Evolutionary conservation across 2,329 filamentous ascomycete genomes (phyloP).

Genomic region (Akanthomyces muscarius): DNA sequence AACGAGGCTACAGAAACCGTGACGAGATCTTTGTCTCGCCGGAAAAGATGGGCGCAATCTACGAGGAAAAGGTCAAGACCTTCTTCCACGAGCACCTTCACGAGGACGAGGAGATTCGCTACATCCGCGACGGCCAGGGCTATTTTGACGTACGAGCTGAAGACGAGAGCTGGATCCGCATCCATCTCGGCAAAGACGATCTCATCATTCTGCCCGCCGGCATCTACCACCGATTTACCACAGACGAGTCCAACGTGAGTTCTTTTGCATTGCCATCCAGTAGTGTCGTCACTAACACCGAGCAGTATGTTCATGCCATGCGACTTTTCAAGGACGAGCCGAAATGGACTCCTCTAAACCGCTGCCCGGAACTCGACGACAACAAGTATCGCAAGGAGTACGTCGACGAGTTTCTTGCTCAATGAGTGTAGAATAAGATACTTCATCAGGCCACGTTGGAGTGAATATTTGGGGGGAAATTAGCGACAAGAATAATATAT

Average conservation of each 20-base stretch:
- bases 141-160: slow-evolving; percentile 89
- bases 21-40: slow-evolving; percentile 91
- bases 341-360: slow-evolving; percentile 94
- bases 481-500: background rate
- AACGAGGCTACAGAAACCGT: slow-evolving; percentile 87
- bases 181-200: slow-evolving; percentile 79
- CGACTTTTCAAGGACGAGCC: slow-evolving; percentile 96
- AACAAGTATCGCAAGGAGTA: slow-evolving; percentile 81
- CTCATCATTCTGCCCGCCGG: slow-evolving; percentile 90
- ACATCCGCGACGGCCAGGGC: slow-evolving; percentile 81
- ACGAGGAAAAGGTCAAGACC: slow-evolving; percentile 88
- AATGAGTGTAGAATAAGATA: slow-evolving; percentile 19
- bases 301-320: slow-evolving; percentile 90
- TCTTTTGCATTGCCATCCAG: background rate
- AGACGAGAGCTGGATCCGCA: slow-evolving; percentile 84
- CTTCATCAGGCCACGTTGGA: background rate
- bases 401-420: slow-evolving; percentile 46
- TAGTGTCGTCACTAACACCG: slow-evolving; percentile 8
- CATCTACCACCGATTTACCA: slow-evolving; percentile 97
- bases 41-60: slow-evolving; percentile 74
- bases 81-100: slow-evolving; percentile 97
- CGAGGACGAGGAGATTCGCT: slow-evolving; percentile 97
- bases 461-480: background rate
- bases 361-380: slow-evolving; percentile 68
- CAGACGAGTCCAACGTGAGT: slow-evolving; percentile 83